Base-by-base conservation (phyloP, 305 asterid genomes). In the Ilex paraguariensis region DNA sequence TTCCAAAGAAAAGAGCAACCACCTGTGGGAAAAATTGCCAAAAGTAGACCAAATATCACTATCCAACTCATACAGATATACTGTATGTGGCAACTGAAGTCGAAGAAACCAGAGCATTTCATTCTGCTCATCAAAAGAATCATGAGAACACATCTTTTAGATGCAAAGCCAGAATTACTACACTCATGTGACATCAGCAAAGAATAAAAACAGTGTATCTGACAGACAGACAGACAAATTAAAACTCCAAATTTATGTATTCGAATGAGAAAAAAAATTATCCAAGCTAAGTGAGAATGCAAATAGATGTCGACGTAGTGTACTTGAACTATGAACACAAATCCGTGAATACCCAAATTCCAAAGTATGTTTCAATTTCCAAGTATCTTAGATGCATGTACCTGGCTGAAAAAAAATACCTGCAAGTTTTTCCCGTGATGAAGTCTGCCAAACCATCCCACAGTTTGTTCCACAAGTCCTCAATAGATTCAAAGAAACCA, bases 11-110 rank as follows among this genome's bases (percentile, higher is more conserved):
- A n/a, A 59, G 60, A 59, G 28, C 57, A 36, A 67, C 10, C 40
- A 93, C 98, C 95, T 81, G 96, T 83, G 33, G 99, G 99, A 60
- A 93, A 79, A 62, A 84, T 86, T 53, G 97, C 95, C 75, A 84
- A 61, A 65, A 86, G 72, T 59, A 87, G 84, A 54, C 87, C 87
- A 71, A 93, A 86, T 84, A 86, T 56, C 69, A 90, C 67, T 60
- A 87, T 70, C 97, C 99, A 93, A 73, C 81, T 81, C 81, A 93
- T 75, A 73, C 96, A 90, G 69, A 90, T 83, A 65, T 90, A 84
- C 69, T 86, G 95, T 71, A 87, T 71, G 62, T 90, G 98, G 73
- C 96, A 93, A 75, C 87, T 78, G 79, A 93, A 66, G 87, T 90
- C 92, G 30, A 90, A 87, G 74, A 93, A 87, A 4, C 96, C 90